These are phyloP conservation scores for Ustilago curta DNA, from an alignment of 1,284 basidiomycete species.

Conservation along the genomic window DNA sequence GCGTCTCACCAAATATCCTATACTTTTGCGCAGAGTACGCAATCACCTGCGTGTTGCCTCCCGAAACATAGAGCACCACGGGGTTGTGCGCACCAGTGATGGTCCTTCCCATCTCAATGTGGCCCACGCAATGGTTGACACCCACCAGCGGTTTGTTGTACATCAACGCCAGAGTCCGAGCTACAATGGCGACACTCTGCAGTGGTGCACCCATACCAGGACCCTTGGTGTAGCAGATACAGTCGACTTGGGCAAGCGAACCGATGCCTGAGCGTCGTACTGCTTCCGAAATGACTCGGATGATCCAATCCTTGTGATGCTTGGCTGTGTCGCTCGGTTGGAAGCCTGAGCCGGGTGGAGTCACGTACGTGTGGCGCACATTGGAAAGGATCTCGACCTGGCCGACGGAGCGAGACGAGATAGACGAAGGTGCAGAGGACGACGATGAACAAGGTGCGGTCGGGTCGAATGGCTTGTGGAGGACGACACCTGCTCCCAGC, in stretches of 20 bases:
- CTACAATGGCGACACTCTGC: slow-evolving; percentile 94
- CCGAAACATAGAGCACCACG: slow-evolving; percentile 97
- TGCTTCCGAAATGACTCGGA: slow-evolving; percentile 84
- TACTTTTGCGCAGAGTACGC: slow-evolving; percentile 95
- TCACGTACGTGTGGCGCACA: slow-evolving; percentile 95
- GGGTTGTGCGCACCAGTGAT: slow-evolving; percentile 95
- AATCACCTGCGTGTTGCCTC: slow-evolving; percentile 99
- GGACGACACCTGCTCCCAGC: slow-evolving; percentile 93
- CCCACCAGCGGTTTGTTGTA: slow-evolving; percentile 92
- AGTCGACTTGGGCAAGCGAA: slow-evolving; percentile 83
- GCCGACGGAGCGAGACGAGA: slow-evolving; percentile 77
- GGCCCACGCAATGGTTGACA: slow-evolving; percentile 97
- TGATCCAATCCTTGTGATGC: slow-evolving; percentile 93
- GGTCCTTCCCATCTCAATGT: slow-evolving; percentile 98
- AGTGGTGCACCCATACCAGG: slow-evolving; percentile 99
- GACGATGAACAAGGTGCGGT: slow-evolving; percentile 31
- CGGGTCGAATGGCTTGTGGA: slow-evolving; percentile 78
- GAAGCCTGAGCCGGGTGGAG: slow-evolving; percentile 97
- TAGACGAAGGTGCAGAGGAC: slow-evolving; percentile 70
- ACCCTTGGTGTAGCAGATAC: slow-evolving; percentile 98
- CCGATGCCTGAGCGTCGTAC: slow-evolving; percentile 77
- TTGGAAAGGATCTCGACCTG: slow-evolving; percentile 71
- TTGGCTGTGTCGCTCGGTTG: slow-evolving; percentile 92
- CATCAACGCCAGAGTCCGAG: slow-evolving; percentile 87
- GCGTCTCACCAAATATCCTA: slow-evolving; percentile 97